Conservation (phyloP, 768 basidiomycete genomes). For the Tulasnella sp. region DNA sequence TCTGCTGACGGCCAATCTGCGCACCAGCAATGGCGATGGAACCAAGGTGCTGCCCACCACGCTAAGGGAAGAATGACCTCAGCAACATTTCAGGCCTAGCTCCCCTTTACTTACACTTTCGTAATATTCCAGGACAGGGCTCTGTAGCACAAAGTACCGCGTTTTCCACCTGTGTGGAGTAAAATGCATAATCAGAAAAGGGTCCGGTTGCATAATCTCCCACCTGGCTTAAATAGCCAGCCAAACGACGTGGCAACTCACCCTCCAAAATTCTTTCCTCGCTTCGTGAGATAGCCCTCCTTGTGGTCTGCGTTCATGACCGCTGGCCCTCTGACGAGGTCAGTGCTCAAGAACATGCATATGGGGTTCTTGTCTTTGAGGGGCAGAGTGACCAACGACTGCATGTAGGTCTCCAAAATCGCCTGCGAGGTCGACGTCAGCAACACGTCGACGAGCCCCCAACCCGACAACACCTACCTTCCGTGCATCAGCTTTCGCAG, state of each 20-base stretch:
- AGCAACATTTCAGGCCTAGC: background rate
- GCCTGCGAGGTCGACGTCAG: conserved; percentile 19
- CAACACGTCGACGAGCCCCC: background rate
- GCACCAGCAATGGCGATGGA: conserved; percentile 85
- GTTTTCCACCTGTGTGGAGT: conserved; percentile 58
- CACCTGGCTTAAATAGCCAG: too few species aligned
- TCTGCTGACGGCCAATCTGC: conserved; percentile 91
- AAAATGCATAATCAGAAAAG: background rate
- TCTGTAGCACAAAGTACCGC: conserved; percentile 86
- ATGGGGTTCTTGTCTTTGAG: conserved; percentile 82
- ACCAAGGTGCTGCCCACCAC: conserved; percentile 83
- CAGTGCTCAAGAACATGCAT: conserved; percentile 84
- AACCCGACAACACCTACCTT: conserved; percentile 48
- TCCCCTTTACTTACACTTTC: conserved; percentile 65
- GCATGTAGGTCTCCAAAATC: conserved; percentile 68
- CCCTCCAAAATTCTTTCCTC: conserved; percentile 95
- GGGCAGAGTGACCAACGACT: conserved; percentile 66
- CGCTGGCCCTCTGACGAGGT: conserved; percentile 60
- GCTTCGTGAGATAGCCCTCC: conserved; percentile 90
- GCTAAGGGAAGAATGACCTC: conserved; percentile 28
- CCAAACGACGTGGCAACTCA: conserved; percentile 19
- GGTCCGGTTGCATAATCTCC: background rate
- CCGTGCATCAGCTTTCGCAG: conserved; percentile 89
- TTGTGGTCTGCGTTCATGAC: conserved; percentile 76
- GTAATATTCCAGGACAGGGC: conserved; percentile 84